Percentiles rank a stretch among this genome's conserved stretches.
Evolutionary conservation across 495 filamentous ascomycete genomes (phyloP).

Genomic region (Hypoxylon fragiforme): DNA sequence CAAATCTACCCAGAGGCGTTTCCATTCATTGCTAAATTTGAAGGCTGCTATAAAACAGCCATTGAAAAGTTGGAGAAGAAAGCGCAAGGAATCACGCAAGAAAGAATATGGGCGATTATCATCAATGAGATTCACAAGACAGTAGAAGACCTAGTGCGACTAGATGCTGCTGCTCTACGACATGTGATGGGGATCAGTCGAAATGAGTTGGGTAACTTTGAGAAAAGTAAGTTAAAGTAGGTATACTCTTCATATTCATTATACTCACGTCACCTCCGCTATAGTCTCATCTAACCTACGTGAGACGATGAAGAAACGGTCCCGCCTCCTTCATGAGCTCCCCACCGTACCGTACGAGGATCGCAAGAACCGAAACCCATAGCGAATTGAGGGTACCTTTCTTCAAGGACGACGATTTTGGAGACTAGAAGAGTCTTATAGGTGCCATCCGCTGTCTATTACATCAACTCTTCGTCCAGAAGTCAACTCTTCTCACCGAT

Average conservation of each 20-base stretch:
- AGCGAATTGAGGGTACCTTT: slow-evolving; percentile 50
- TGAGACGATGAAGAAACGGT: background rate
- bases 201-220: background rate
- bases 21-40: background rate
- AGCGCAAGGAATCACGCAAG: background rate
- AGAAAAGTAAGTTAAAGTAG: too few species aligned
- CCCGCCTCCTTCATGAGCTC: slow-evolving; percentile 25
- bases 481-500: slow-evolving; percentile 37
- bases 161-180: background rate
- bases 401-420: slow-evolving; percentile 59
- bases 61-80: background rate
- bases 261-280: too few species aligned
- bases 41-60: slow-evolving; percentile 3
- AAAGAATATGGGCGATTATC: background rate
- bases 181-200: background rate
- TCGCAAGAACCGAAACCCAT: slow-evolving; percentile 47
- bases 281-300: too few species aligned
- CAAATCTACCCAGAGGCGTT: background rate
- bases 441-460: slow-evolving; percentile 51
- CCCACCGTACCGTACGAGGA: slow-evolving; percentile 38
- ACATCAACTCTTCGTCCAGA: slow-evolving; percentile 50
- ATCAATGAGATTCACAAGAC: background rate
- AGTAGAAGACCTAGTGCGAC: background rate
- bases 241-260: too few species aligned
- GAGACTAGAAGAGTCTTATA: slow-evolving; percentile 45